phyloP scores from a whole-genome alignment of 768 basidiomycete genomes.

The Tephrocybe rancida region DNA sequence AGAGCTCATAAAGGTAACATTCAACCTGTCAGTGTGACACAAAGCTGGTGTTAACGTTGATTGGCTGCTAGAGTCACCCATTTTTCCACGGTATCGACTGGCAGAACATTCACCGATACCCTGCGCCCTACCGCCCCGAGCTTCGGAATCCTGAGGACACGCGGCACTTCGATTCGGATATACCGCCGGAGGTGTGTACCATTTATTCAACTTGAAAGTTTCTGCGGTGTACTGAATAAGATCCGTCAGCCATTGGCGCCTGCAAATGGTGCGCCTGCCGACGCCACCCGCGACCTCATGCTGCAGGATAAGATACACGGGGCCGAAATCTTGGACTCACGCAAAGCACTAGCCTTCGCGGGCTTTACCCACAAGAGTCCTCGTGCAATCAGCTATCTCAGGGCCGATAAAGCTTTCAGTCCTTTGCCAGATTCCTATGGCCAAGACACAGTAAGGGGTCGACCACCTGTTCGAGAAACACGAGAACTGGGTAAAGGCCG shows the following conservation, averaged over 20 bases:
- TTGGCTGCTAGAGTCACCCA: conserved; percentile 64
- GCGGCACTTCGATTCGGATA: conserved; percentile 93
- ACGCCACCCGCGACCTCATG: conserved; percentile 89
- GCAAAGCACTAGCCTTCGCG: conserved; percentile 90
- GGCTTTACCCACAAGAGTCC: conserved; percentile 92
- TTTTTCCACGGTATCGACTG: conserved; percentile 95
- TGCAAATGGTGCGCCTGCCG: conserved; percentile 80
- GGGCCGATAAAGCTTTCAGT: conserved; percentile 75
- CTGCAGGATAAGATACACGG: conserved; percentile 87
- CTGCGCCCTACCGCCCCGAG: conserved; percentile 89
- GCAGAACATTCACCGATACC: conserved; percentile 79
- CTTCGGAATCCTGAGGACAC: conserved; percentile 85
- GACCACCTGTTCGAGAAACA: conserved; percentile 61
- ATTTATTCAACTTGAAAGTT: conserved; percentile 8
- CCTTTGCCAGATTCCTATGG: conserved; percentile 52
- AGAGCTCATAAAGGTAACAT: conserved; percentile 78
- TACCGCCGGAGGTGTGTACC: conserved; percentile 77
- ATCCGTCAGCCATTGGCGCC: conserved; percentile 82
- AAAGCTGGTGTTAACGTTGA: background rate
- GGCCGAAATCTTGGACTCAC: conserved; percentile 81
- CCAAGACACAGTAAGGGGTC: conserved; percentile 60
- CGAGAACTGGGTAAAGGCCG: conserved; percentile 71
- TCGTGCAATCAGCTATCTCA: conserved; percentile 73
- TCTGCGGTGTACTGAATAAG: conserved; percentile 17
- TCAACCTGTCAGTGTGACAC: conserved; percentile 4